Conservation (phyloP, 1,284 basidiomycete genomes). For the Pascua sp. region DNA sequence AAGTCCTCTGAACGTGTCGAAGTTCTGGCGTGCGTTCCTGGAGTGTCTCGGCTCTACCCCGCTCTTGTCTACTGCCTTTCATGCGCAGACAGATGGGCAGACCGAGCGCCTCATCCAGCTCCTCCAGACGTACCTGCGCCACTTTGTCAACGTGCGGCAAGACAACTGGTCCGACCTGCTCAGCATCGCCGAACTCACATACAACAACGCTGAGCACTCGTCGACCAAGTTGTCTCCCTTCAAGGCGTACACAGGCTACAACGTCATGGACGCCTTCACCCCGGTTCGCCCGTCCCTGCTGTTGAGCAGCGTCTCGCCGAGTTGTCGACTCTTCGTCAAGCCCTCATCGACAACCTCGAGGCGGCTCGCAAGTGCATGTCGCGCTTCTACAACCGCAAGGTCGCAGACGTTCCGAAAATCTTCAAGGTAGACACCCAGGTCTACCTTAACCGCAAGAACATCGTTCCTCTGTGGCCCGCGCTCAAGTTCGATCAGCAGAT, state of each 20-base stretch:
- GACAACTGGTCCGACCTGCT: slow-evolving; percentile 47
- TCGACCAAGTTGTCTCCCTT: slow-evolving; percentile 51
- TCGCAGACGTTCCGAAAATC: neutral
- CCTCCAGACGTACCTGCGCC: slow-evolving; percentile 28
- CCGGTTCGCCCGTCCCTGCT: neutral
- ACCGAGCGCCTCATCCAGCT: slow-evolving; percentile 27
- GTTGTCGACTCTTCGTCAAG: neutral
- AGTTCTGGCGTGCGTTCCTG: neutral
- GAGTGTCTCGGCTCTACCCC: neutral
- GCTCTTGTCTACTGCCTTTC: slow-evolving; percentile 20
- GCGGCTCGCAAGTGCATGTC: neutral
- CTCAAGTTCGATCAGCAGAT: slow-evolving; percentile 47
- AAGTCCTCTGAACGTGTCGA: neutral
- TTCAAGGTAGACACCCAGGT: slow-evolving; percentile 39
- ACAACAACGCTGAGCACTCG: slow-evolving; percentile 51
- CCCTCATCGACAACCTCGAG: neutral
- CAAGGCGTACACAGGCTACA: slow-evolving; percentile 47
- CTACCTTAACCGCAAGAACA: slow-evolving; percentile 46
- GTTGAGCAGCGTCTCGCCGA: neutral
- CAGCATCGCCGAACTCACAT: slow-evolving; percentile 48
- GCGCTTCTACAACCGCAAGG: neutral
- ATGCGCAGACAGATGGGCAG: slow-evolving; percentile 33
- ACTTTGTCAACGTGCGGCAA: slow-evolving; percentile 46
- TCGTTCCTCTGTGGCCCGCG: slow-evolving; percentile 48
- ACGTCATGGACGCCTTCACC: slow-evolving; percentile 18